Conservation (phyloP, 2,329 filamentous ascomycete genomes). For the Epichloe uncinata region DNA sequence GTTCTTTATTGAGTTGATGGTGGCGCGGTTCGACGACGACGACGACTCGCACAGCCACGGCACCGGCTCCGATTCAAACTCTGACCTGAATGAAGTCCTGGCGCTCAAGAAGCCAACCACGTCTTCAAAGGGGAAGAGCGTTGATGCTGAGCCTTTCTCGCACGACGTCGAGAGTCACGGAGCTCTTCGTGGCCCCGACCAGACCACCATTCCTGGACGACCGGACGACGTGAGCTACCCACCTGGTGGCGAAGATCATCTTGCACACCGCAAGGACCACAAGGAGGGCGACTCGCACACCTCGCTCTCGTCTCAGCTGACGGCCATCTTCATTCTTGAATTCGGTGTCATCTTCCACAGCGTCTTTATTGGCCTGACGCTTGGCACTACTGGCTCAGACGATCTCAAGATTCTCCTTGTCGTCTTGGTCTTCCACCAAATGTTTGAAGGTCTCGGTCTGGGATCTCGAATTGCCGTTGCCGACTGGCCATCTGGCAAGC, state of each 20-base stretch:
- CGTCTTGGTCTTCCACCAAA: conserved; percentile 76
- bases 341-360: conserved; percentile 94
- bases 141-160: conserved; percentile 7
- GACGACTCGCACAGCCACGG: conserved; percentile 27
- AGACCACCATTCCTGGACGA: conserved; percentile 17
- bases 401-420: conserved; percentile 48
- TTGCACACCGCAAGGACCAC: conserved; percentile 61
- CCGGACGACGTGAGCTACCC: conserved; percentile 44
- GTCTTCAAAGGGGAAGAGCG: conserved; percentile 1
- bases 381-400: conserved; percentile 38
- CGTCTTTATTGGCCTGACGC: conserved; percentile 81
- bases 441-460: conserved; percentile 82
- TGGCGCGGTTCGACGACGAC: conserved; percentile 28
- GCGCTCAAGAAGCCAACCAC: conserved; percentile 15
- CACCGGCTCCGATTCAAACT: conserved; percentile 14
- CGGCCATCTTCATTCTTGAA: conserved; percentile 82
- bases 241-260: conserved; percentile 62
- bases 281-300: conserved; percentile 38
- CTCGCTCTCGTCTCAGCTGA: conserved; percentile 64
- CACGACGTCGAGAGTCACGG: conserved; percentile 16
- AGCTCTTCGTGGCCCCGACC: conserved; percentile 11
- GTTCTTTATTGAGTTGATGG: conserved; percentile 80
- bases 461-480: conserved; percentile 73
- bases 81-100: conserved; percentile 18
- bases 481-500: conserved; percentile 57